Percentiles rank a stretch among this genome's conserved stretches.
These are phyloP conservation scores for Pleurotus djamor DNA, from an alignment of 768 basidiomycete species.

Conservation along the genomic window DNA sequence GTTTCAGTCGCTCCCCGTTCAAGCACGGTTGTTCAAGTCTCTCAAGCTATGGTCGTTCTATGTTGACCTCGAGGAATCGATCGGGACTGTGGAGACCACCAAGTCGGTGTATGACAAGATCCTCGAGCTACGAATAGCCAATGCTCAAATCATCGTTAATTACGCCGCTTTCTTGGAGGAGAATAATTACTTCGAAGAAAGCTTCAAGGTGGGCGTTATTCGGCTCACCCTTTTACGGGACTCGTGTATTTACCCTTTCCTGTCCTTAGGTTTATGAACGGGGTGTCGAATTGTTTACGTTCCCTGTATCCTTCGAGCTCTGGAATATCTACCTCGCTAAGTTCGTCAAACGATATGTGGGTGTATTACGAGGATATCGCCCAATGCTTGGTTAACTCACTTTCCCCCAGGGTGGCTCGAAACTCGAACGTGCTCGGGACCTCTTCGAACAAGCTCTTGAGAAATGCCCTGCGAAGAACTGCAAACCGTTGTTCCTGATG, in stretches of 20 bases:
- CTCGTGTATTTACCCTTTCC: constrained; percentile 9
- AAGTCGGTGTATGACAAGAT: constrained; percentile 97
- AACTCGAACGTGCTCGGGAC: constrained; percentile 94
- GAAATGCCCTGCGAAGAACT: constrained; percentile 92
- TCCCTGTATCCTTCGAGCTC: constrained; percentile 96
- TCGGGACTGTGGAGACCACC: constrained; percentile 88
- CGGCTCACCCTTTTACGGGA: neutral
- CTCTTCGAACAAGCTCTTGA: constrained; percentile 97
- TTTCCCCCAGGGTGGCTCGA: constrained; percentile 73
- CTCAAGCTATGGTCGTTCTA: constrained; percentile 99
- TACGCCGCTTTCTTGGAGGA: constrained; percentile 97
- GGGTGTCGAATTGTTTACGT: constrained; percentile 96
- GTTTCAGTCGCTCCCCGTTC: constrained; percentile 73
- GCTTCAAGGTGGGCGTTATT: constrained; percentile 73
- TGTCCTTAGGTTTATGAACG: constrained; percentile 82
- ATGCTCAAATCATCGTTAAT: constrained; percentile 96
- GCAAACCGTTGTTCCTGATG: constrained; percentile 94
- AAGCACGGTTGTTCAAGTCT: constrained; percentile 93
- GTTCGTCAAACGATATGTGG: constrained; percentile 93
- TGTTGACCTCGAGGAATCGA: constrained; percentile 95
- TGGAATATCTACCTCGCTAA: constrained; percentile 99
- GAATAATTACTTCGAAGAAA: constrained; percentile 97
- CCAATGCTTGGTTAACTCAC: constrained; percentile 4
- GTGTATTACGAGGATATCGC: constrained; percentile 22
- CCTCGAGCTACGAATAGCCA: constrained; percentile 93